Evolutionary conservation across 306 rosid genomes (phyloP).

Genomic region (Luffa acutangula): DNA sequence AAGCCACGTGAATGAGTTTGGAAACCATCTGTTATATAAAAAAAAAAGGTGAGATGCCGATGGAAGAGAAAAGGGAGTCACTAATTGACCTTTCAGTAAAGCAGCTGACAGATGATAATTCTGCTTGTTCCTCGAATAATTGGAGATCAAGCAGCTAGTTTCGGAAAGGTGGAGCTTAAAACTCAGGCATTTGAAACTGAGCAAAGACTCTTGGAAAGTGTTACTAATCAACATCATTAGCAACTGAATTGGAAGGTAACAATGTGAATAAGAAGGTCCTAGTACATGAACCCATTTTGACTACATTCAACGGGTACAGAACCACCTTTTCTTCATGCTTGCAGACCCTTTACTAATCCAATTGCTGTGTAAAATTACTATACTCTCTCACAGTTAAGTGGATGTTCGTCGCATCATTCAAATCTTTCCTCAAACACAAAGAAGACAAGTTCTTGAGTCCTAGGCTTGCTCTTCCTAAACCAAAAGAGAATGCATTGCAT

Average conservation of each 20-base stretch:
- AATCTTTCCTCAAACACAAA: background rate
- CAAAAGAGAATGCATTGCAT: background rate
- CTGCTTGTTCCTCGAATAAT: background rate
- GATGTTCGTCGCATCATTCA: background rate
- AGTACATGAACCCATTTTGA: background rate
- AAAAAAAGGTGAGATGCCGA: background rate
- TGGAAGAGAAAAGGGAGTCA: background rate
- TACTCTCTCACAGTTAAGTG: background rate
- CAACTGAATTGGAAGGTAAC: background rate
- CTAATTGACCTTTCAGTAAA: background rate
- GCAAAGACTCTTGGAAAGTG: background rate
- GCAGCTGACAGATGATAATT: background rate
- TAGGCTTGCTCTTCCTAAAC: background rate
- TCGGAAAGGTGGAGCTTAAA: background rate
- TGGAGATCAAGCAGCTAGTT: background rate
- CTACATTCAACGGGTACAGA: background rate
- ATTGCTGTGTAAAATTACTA: background rate
- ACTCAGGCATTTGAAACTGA: background rate
- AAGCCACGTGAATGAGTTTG: constrained; percentile 17
- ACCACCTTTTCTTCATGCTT: background rate
- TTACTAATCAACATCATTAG: background rate
- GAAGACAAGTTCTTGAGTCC: background rate
- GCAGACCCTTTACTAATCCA: background rate
- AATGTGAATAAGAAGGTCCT: background rate
- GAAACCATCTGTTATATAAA: constrained; percentile 16